Evolutionary conservation across 1,284 basidiomycete genomes (phyloP).

Genomic region (Cryptococcus depauperatus): DNA sequence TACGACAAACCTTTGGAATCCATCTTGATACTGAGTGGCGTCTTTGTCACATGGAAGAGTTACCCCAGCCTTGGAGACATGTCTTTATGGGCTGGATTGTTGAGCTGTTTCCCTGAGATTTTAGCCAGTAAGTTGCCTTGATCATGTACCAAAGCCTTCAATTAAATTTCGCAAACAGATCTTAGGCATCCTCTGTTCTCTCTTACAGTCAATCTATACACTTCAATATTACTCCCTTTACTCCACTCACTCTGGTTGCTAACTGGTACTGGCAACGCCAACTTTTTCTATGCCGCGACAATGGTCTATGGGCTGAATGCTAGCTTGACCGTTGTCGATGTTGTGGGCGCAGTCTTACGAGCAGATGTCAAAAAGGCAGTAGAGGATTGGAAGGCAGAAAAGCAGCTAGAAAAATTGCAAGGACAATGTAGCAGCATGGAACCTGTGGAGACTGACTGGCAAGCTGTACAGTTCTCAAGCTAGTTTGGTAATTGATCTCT

Average conservation of each 20-base stretch:
- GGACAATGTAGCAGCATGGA: neutral
- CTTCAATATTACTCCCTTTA: slow-evolving; percentile 75
- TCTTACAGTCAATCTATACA: slow-evolving; percentile 71
- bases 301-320: slow-evolving; percentile 86
- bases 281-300: slow-evolving; percentile 95
- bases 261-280: slow-evolving; percentile 91
- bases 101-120: slow-evolving; percentile 73
- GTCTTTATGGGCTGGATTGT: slow-evolving; percentile 72
- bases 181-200: slow-evolving; percentile 82
- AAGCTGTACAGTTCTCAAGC: slow-evolving; percentile 14
- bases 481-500: no score
- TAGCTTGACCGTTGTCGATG: slow-evolving; percentile 72
- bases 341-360: slow-evolving; percentile 63
- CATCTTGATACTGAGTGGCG: slow-evolving; percentile 64
- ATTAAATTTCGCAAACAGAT: slow-evolving; percentile 50
- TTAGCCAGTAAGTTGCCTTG: slow-evolving; percentile 58
- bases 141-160: neutral
- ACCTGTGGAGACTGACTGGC: slow-evolving; percentile 10
- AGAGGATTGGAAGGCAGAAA: neutral
- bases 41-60: slow-evolving; percentile 78
- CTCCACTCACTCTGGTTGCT: slow-evolving; percentile 88
- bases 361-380: slow-evolving; percentile 12
- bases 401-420: neutral
- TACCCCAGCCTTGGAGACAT: slow-evolving; percentile 87
- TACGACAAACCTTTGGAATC: slow-evolving; percentile 83